Conservation (phyloP, 2,329 filamentous ascomycete species). For the Aspergillus oerlinghausenensis region DNA sequence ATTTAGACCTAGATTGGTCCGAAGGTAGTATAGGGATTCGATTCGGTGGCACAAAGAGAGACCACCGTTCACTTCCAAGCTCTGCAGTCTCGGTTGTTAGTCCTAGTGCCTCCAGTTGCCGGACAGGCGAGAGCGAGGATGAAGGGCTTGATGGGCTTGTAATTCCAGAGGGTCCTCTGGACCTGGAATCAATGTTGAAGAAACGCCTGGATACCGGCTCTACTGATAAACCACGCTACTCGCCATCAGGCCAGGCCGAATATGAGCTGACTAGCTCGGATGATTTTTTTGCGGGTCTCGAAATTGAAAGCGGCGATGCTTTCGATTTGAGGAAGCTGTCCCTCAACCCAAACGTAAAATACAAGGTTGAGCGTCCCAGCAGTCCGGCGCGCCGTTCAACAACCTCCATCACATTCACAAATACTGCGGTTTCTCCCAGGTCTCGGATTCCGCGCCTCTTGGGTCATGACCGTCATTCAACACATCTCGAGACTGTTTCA, state of each 20-base stretch:
- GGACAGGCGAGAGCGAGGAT: constrained; percentile 89
- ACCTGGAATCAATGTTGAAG: constrained; percentile 74
- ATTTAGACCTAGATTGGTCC: constrained; percentile 79
- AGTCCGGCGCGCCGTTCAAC: constrained; percentile 69
- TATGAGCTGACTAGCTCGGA: constrained; percentile 46
- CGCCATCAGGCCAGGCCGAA: constrained; percentile 18
- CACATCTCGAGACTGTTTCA: constrained; percentile 79
- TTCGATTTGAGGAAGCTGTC: constrained; percentile 78
- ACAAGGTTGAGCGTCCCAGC: constrained; percentile 65
- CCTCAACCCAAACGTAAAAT: constrained; percentile 84
- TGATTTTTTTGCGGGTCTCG: constrained; percentile 81
- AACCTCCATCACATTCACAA: constrained; percentile 87
- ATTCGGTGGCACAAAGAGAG: constrained; percentile 79
- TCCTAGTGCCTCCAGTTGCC: constrained; percentile 85
- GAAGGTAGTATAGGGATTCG: constrained; percentile 90
- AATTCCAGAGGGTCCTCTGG: constrained; percentile 74
- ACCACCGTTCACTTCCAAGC: constrained; percentile 73
- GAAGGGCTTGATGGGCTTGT: constrained; percentile 88
- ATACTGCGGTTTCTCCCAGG: constrained; percentile 54
- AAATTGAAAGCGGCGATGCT: constrained; percentile 76
- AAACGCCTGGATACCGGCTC: constrained; percentile 56
- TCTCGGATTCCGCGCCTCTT: constrained; percentile 79
- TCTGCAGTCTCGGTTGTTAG: constrained; percentile 86
- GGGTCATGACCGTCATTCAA: constrained; percentile 66
- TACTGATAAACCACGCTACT: constrained; percentile 25